Conservation (phyloP, 495 filamentous ascomycete genomes). For the Parathielavia appendiculata region DNA sequence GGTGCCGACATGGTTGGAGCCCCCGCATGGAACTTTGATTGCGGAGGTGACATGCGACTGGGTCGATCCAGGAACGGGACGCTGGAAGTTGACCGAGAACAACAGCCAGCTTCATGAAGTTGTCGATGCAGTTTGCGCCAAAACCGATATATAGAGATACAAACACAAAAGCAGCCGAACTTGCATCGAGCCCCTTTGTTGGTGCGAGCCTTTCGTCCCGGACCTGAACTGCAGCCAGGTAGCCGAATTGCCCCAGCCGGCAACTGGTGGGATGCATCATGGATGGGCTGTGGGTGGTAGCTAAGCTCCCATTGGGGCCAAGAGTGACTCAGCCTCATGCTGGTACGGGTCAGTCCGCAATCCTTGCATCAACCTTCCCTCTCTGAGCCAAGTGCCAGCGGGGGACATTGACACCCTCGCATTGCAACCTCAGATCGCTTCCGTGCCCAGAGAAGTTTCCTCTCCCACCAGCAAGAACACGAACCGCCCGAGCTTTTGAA, state of each 20-base stretch:
- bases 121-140: background rate
- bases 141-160: background rate
- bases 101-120: background rate
- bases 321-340: constrained; percentile 28
- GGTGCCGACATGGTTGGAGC: background rate
- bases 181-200: no score
- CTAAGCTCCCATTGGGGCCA: constrained; percentile 12
- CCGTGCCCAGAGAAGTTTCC: constrained; percentile 5
- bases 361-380: constrained; percentile 15
- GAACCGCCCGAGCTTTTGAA: background rate
- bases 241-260: background rate
- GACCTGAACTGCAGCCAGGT: background rate
- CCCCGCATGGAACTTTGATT: background rate
- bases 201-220: background rate
- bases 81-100: background rate
- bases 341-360: constrained; percentile 26
- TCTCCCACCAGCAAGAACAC: constrained; percentile 2
- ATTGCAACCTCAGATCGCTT: constrained; percentile 5
- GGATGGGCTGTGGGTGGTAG: background rate
- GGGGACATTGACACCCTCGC: background rate
- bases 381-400: constrained; percentile 10
- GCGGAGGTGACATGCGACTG: background rate
- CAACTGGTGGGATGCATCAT: background rate
- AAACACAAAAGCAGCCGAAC: background rate
- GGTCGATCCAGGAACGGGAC: constrained; percentile 3